Base-by-base conservation (phyloP, 2,329 filamentous ascomycete genomes). In the Ceratocystis smalleyi region DNA sequence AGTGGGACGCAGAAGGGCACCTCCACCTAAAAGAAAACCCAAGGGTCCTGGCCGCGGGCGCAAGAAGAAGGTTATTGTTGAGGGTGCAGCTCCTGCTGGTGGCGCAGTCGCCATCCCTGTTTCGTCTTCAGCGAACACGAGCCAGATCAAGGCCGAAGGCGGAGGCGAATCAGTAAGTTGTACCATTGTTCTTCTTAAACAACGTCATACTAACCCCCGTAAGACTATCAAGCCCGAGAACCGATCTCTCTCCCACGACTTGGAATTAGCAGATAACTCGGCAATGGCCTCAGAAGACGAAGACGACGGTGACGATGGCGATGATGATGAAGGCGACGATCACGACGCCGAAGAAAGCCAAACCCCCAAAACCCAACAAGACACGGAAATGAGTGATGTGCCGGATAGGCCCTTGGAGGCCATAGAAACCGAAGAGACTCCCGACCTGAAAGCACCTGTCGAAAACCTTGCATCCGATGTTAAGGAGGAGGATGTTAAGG, bases 21-120 rank as follows among this genome's bases (percentile, higher is more conserved):
- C 86, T 32, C 87, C 88, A 0, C 88, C 88, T 0, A 91, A 90
- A 73, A 86, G 89, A 73, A 95, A 92, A 78, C 79, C 82, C 59
- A 91, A 88, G 73, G 87, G 75, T 32, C 59, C 63, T 45, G 79
- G 89, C 0, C 84, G 88, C 43, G 89, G 89, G 6, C 83, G 90
- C 67, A 89, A 89, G 17, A 92, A 87, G 79, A 91, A 88, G 81
- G 89, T 86, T 72, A 72, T 77, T 69, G 75, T 64, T 5, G 65
- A 66, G 40, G 62, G 57, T 2, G 62, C 75, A 17, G 67, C 76
- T 12, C 74, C 75, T 1, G 70, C 73, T 27, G 73, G 70, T 2
- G 73, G 70, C 1, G 73, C 76, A 69, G 62, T 68, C 22, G 62
- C 65, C 2, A 64, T 67, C 8, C 63, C 66, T 30, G 60, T 51